Evolutionary conservation across 2,329 filamentous ascomycete genomes (phyloP).

Genomic region (Alternaria hordeiaustralica): DNA sequence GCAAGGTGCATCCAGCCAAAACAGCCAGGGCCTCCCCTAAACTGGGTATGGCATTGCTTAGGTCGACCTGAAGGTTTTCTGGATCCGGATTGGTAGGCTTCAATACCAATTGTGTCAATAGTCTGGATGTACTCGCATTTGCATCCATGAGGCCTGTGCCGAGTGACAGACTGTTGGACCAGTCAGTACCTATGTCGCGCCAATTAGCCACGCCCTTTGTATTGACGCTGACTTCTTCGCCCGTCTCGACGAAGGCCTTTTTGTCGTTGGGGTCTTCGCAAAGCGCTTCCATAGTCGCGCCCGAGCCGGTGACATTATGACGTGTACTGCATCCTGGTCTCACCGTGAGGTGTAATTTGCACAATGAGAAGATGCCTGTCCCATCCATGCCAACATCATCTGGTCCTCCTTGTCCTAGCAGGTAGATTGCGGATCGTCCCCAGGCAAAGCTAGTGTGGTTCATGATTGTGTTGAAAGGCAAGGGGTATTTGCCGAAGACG

Average conservation of each 20-base stretch:
- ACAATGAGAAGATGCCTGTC: conserved; percentile 65
- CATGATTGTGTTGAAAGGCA: conserved; percentile 66
- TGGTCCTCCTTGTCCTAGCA: conserved; percentile 58
- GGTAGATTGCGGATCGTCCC: conserved; percentile 66
- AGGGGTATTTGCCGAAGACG: conserved; percentile 59
- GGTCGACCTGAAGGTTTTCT: conserved; percentile 34
- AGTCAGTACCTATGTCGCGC: conserved; percentile 53
- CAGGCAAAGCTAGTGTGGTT: conserved; percentile 44
- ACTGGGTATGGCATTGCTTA: conserved; percentile 65
- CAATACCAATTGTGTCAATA: conserved; percentile 54
- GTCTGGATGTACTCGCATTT: conserved; percentile 52
- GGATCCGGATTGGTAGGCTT: conserved; percentile 24
- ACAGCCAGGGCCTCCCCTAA: conserved; percentile 78
- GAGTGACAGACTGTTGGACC: conserved; percentile 52
- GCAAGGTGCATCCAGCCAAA: conserved; percentile 69
- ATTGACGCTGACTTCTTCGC: conserved; percentile 59
- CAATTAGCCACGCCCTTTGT: conserved; percentile 55
- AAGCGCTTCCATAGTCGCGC: conserved; percentile 64
- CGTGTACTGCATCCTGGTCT: conserved; percentile 71
- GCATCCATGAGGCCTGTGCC: conserved; percentile 53
- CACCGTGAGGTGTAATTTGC: conserved; percentile 68
- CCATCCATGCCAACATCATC: conserved; percentile 25
- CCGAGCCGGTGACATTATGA: conserved; percentile 55
- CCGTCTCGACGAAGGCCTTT: conserved; percentile 61
- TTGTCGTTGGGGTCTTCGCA: conserved; percentile 65